phyloP scores from a whole-genome alignment of 2,329 filamentous ascomycete species.

The Alternaria dauci region DNA sequence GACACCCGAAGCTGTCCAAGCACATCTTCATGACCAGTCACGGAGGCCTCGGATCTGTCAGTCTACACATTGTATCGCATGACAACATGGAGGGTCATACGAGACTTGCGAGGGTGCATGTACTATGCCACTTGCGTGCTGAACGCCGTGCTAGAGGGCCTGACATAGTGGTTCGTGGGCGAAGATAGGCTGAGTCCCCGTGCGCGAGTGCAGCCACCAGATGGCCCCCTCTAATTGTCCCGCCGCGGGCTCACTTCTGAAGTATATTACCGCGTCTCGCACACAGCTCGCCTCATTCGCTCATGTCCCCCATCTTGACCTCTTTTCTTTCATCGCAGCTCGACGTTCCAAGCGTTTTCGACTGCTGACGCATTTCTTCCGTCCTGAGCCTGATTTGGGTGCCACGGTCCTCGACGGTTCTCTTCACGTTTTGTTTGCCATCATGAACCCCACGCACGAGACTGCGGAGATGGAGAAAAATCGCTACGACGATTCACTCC shows the following conservation, averaged over 20 bases:
- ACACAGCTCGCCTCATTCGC: neutral
- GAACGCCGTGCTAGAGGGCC: slow-evolving; percentile 1
- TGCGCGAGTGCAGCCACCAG: neutral
- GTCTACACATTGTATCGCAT: neutral
- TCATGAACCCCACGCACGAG: neutral
- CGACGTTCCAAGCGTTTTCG: neutral
- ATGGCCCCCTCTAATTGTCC: neutral
- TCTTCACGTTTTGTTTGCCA: neutral
- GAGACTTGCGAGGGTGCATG: neutral
- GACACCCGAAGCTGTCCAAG: neutral
- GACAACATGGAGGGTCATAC: neutral
- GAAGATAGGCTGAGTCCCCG: slow-evolving; percentile 1
- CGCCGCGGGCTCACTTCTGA: neutral
- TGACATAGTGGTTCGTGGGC: neutral
- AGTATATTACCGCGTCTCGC: neutral
- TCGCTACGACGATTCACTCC: neutral
- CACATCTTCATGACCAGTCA: neutral
- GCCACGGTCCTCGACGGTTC: neutral
- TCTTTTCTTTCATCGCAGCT: neutral
- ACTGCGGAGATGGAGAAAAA: slow-evolving; percentile 2
- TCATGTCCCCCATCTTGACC: neutral
- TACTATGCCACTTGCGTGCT: slow-evolving; percentile 1
- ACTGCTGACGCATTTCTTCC: neutral
- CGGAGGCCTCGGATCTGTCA: slow-evolving; percentile 1
- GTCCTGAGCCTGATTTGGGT: neutral